Evolutionary conservation across 352 stramenopile genomes (phyloP).

Genomic region (Phytophthora fragariae): DNA sequence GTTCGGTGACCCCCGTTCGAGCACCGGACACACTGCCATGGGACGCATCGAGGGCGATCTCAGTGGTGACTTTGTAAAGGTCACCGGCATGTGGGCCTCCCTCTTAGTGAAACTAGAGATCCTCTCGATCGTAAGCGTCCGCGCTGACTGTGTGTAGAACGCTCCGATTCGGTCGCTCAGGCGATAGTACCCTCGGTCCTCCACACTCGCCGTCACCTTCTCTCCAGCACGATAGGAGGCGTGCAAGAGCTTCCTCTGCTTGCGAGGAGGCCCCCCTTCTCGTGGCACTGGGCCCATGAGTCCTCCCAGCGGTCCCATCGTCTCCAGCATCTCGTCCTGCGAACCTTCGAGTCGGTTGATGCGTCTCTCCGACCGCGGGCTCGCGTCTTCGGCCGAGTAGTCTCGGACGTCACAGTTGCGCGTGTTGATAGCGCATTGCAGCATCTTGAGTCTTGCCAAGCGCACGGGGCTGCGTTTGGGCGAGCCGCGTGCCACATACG

Average conservation of each 20-base stretch:
- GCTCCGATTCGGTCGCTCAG: constrained; percentile 84
- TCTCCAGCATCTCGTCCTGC: constrained; percentile 60
- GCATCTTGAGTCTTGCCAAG: constrained; percentile 82
- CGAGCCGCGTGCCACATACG: constrained; percentile 44
- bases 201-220: constrained; percentile 35
- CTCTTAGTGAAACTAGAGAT: constrained; percentile 73
- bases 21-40: constrained; percentile 60
- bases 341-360: constrained; percentile 41
- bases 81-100: constrained; percentile 57
- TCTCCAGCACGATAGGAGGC: constrained; percentile 19
- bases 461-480: constrained; percentile 80
- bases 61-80: constrained; percentile 44
- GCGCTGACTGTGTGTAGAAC: constrained; percentile 77
- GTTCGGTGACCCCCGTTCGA: constrained; percentile 49
- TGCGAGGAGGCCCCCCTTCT: constrained; percentile 34
- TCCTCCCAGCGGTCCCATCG: constrained; percentile 78
- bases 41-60: constrained; percentile 50
- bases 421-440: constrained; percentile 84
- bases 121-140: constrained; percentile 69
- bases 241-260: constrained; percentile 45
- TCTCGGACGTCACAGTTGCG: constrained; percentile 78
- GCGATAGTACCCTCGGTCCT: constrained; percentile 81
- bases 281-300: constrained; percentile 50
- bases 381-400: constrained; percentile 35
- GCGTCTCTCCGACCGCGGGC: constrained; percentile 35